Evolutionary conservation across 2,329 filamentous ascomycete genomes (phyloP).

Genomic region (Epichloe brachyelytri): DNA sequence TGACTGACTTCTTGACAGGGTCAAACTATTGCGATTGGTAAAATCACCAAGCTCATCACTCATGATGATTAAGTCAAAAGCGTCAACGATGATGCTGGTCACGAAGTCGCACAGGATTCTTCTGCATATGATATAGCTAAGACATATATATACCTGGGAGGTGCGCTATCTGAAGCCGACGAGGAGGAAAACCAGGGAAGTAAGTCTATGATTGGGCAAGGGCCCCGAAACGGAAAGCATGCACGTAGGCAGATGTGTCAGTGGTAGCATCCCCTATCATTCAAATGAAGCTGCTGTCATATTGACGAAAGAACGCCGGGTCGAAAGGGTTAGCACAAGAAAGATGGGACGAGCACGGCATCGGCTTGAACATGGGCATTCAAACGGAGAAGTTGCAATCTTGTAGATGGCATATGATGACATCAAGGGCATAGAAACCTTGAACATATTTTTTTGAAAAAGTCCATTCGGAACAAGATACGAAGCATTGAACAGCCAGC

Average conservation of each 20-base stretch:
- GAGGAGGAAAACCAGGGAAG: background rate
- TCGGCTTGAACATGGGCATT: background rate
- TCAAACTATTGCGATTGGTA: conserved; percentile 98
- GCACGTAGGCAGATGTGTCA: background rate
- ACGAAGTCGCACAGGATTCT: background rate
- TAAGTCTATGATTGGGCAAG: background rate
- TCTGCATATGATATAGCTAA: background rate
- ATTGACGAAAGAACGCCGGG: conserved; percentile 1
- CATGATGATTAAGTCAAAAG: conserved; percentile 11
- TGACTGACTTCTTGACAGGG: conserved; percentile 41
- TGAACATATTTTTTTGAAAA: background rate
- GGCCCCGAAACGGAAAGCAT: background rate
- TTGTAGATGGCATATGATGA: background rate
- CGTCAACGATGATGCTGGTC: background rate
- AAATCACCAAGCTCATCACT: conserved; percentile 79
- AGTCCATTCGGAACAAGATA: too few relatives aligned
- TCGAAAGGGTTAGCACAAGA: background rate
- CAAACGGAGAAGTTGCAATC: background rate
- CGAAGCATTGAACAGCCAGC: background rate
- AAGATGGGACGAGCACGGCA: background rate
- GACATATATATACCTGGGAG: background rate
- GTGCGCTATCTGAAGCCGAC: background rate
- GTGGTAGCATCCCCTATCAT: background rate
- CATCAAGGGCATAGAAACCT: background rate
- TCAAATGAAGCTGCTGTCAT: background rate